Evolutionary conservation across 805 yeast genomes (phyloP).

Genomic region (Debaryomyces prosopidis): DNA sequence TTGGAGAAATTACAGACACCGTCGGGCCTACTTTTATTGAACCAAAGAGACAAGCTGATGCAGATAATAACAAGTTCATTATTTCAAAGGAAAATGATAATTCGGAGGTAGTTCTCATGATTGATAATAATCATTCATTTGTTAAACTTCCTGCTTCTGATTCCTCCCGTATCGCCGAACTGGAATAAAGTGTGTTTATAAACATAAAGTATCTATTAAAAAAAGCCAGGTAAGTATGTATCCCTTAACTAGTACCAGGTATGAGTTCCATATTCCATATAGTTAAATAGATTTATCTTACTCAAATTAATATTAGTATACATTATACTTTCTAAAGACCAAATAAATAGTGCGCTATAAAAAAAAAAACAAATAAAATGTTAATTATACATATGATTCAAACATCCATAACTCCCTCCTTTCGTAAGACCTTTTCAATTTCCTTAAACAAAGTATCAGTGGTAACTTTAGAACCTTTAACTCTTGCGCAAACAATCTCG

Average conservation of each 20-base stretch:
- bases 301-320: no score
- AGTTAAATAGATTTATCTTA: neutral
- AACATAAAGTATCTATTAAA: neutral
- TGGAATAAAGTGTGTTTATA: neutral
- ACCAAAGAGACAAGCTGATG: neutral
- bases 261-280: neutral
- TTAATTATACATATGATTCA: neutral
- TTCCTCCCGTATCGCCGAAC: neutral
- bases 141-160: neutral
- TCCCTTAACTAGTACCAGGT: neutral
- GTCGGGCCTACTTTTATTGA: slow-evolving; percentile 49
- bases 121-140: slow-evolving; percentile 19
- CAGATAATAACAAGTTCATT: slow-evolving; percentile 1
- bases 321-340: no score
- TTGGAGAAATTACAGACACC: slow-evolving; percentile 53
- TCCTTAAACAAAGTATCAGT: slow-evolving; percentile 60
- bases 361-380: neutral
- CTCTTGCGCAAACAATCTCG: slow-evolving; percentile 57
- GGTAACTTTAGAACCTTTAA: slow-evolving; percentile 65
- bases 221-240: neutral
- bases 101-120: slow-evolving; percentile 19
- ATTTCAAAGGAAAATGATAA: no score
- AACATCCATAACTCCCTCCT: slow-evolving; percentile 59
- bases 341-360: neutral
- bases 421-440: slow-evolving; percentile 61